Base-by-base conservation (phyloP, 2,329 filamentous ascomycete genomes). In the Pestalotiopsis sp. region DNA sequence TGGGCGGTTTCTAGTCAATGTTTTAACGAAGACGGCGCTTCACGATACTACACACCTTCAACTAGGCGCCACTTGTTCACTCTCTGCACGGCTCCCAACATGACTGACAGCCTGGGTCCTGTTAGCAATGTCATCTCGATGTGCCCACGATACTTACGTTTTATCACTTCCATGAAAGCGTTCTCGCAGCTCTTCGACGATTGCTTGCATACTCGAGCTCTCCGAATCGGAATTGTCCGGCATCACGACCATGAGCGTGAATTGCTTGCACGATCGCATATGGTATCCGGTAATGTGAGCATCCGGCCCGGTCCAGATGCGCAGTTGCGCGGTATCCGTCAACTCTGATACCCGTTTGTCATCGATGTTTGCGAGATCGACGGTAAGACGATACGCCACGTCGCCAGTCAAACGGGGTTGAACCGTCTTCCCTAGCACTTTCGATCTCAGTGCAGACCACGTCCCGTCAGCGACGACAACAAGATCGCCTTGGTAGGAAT, bases 391-490 rank as follows among this genome's bases (percentile, higher is more conserved):
- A 41, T 64, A 64, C 17, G 67, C 41, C 52, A 59, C 12, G 20
- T 36, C 13, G 36, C 36, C 52, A 17, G 38, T 63, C 55, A 31
- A 4, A 52, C 64, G 7, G 17, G 61, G 61, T 9, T 31, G 11
- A 12, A 49, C 9, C 6, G 14, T 25, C 2, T 23, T 52, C n/a
- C 17, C 38, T 11, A n/a, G n/a, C 41, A n/a, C 38, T 23, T 20
- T 17, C 13, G 60, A 65, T 49, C 38, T 49, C 17, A 38, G 20
- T n/a, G 17, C 12, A 12, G 61, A 59, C 38, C 25, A 65, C 11
- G 36, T 68, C 25, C 67, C 67, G 12, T 65, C 61, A 2, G 67
- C 67, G 14, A 65, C 9, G 7, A 65, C 61, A 0, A 65, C 25
- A 3, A 68, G 23, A n/a, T 68, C 62, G 3, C 67, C 67, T 3